These are phyloP conservation scores for Dittrichia graveolens DNA, from an alignment of 129 eudicot species.

Conservation along the genomic window DNA sequence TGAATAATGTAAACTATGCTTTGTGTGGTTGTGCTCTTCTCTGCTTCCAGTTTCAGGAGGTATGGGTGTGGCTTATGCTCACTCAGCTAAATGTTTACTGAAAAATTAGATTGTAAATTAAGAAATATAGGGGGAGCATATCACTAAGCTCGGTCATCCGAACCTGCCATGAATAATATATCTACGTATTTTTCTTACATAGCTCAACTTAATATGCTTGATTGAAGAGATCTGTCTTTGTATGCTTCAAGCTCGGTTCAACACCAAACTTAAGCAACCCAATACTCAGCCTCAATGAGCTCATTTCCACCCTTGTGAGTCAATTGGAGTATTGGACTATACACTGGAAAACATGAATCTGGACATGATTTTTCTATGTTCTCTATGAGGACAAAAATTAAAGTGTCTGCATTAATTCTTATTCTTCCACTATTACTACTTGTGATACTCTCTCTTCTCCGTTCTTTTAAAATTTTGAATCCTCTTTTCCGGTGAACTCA, in stretches of 20 bases:
- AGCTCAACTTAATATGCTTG: no score
- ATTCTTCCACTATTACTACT: slow-evolving; percentile 3
- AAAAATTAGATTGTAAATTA: not conserved
- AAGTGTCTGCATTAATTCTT: slow-evolving; percentile 4
- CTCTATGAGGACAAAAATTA: not conserved
- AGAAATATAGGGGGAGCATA: not conserved
- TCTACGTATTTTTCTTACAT: no score
- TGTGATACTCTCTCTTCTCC: slow-evolving; percentile 1
- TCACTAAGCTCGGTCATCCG: no score
- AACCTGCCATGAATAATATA: no score
- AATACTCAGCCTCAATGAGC: no score
- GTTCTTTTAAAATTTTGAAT: slow-evolving; percentile 2
- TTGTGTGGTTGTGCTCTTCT: no score
- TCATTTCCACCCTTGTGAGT: no score
- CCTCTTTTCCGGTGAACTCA: slow-evolving; percentile 25
- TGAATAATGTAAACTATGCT: not conserved
- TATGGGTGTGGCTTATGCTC: slow-evolving; percentile 5
- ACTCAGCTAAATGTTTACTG: not conserved
- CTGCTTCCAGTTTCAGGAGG: no score
- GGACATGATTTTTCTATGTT: slow-evolving; percentile 1
- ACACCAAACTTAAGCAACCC: no score
- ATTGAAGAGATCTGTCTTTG: no score
- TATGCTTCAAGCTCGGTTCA: no score
- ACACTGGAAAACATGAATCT: not conserved
- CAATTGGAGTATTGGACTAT: not conserved